These are phyloP conservation scores for Lactarius akahatsu DNA, from an alignment of 768 basidiomycete species.

Conservation along the genomic window DNA sequence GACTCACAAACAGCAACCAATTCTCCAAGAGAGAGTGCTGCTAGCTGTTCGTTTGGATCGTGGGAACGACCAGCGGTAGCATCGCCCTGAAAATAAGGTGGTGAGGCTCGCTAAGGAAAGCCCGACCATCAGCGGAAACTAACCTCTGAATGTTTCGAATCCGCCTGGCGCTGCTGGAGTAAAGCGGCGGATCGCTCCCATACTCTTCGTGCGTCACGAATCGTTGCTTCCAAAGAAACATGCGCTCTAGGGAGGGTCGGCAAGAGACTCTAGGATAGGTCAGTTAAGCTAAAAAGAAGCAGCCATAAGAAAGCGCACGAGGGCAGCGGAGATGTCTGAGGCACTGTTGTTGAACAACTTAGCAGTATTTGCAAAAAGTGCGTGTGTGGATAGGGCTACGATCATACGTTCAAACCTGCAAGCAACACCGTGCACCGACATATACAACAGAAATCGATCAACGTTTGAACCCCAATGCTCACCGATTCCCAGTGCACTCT, in stretches of 20 bases:
- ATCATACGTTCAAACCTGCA: conserved; percentile 53
- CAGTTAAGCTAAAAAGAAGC: conserved; percentile 17
- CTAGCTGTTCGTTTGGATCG: conserved; percentile 4
- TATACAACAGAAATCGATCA: conserved; percentile 13
- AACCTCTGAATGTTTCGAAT: conserved; percentile 34
- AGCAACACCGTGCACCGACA: conserved; percentile 16
- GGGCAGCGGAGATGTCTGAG: conserved; percentile 17
- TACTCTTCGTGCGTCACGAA: conserved; percentile 35
- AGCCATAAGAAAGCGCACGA: conserved; percentile 6
- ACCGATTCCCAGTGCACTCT: conserved; percentile 55
- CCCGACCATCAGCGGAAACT: conserved; percentile 19
- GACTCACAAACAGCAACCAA: conserved; percentile 37
- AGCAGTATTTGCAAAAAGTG: conserved; percentile 40
- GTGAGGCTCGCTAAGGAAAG: conserved; percentile 19
- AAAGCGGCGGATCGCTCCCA: conserved; percentile 43
- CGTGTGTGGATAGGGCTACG: conserved; percentile 53
- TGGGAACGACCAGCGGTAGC: background rate
- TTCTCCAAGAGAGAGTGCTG: conserved; percentile 16
- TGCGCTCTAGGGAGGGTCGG: conserved; percentile 40
- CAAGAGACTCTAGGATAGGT: conserved; percentile 31
- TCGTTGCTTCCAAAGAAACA: conserved; percentile 36
- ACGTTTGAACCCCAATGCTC: conserved; percentile 19
- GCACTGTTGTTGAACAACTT: conserved; percentile 21
- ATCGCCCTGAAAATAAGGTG: conserved; percentile 3
- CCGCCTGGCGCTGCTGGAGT: conserved; percentile 38